A percentile compares a stretch with the other conserved stretches of the same genome.
Evolutionary conservation across 2,329 filamentous ascomycete species (phyloP).

Genomic region (Botryosphaeria agaves): DNA sequence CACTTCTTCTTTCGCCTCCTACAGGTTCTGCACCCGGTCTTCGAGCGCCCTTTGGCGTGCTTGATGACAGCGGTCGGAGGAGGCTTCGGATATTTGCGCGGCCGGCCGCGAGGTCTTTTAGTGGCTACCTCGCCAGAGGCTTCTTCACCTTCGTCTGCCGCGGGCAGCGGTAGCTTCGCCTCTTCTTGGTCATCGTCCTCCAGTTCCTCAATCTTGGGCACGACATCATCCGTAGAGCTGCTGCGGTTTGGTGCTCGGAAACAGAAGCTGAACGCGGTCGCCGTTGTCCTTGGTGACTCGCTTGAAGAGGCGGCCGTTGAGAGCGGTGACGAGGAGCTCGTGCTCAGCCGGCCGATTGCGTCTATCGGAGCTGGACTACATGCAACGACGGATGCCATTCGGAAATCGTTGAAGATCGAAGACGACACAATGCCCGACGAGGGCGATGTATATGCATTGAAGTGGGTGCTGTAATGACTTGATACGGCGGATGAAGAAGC

Average conservation of each 20-base stretch:
- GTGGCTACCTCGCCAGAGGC: slow-evolving; percentile 18
- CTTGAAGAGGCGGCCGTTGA: background rate
- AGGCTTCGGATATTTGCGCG: slow-evolving; percentile 60
- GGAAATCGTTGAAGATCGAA: background rate
- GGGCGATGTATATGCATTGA: background rate
- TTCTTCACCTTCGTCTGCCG: slow-evolving; percentile 10
- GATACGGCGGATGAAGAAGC: background rate
- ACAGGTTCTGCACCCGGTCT: slow-evolving; percentile 42
- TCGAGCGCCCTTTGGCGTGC: slow-evolving; percentile 53
- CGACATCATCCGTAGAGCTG: slow-evolving; percentile 9
- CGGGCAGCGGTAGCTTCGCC: slow-evolving; percentile 16
- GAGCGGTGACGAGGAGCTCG: background rate
- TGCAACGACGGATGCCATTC: background rate
- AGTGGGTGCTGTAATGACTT: background rate
- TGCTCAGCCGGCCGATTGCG: background rate
- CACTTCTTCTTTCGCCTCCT: slow-evolving; percentile 44
- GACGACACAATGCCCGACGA: background rate
- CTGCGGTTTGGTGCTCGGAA: background rate
- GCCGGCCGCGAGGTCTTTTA: slow-evolving; percentile 46
- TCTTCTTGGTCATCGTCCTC: no score
- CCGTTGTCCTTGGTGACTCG: background rate
- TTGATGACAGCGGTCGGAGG: slow-evolving; percentile 45
- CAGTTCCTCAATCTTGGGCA: slow-evolving; percentile 35
- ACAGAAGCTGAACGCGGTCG: background rate
- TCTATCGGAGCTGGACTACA: background rate